phyloP scores from a whole-genome alignment of 2,329 filamentous ascomycete genomes.

The Penicillium sp. region DNA sequence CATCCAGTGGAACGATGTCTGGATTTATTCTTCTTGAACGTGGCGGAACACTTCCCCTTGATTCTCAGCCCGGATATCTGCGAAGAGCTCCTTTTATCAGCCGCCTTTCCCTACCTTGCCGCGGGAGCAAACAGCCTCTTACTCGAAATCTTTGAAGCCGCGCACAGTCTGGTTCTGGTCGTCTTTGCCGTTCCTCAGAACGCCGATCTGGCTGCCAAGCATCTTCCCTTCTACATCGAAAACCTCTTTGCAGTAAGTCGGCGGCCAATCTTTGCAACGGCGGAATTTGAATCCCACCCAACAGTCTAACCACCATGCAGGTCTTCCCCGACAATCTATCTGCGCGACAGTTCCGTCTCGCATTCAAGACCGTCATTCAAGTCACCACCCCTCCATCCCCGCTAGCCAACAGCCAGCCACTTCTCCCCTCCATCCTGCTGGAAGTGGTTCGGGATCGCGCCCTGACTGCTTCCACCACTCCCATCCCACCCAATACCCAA shows the following conservation, averaged over 20 bases:
- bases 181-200: constrained; percentile 76
- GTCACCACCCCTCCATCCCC: constrained; percentile 74
- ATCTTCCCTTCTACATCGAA: constrained; percentile 79
- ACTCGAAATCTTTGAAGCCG: constrained; percentile 75
- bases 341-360: constrained; percentile 77
- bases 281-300: neutral
- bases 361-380: constrained; percentile 77
- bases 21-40: constrained; percentile 85
- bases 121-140: constrained; percentile 53
- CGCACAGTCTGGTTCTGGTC: constrained; percentile 74
- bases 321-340: constrained; percentile 76
- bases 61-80: constrained; percentile 60
- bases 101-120: constrained; percentile 67
- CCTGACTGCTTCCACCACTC: constrained; percentile 48
- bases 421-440: constrained; percentile 71
- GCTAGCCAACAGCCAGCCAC: constrained; percentile 65
- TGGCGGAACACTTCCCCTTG: constrained; percentile 74
- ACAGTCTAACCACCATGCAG: constrained; percentile 13
- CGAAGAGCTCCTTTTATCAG: constrained; percentile 66
- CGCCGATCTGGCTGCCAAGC: constrained; percentile 60
- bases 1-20: constrained; percentile 65
- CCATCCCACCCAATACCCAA: constrained; percentile 37
- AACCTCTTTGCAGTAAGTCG: constrained; percentile 59
- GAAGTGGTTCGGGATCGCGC: constrained; percentile 69
- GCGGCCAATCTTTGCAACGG: too few species aligned